These are phyloP conservation scores for Raphidocelis subcapitata DNA, from an alignment of 139 green algal species.

Conservation along the genomic window DNA sequence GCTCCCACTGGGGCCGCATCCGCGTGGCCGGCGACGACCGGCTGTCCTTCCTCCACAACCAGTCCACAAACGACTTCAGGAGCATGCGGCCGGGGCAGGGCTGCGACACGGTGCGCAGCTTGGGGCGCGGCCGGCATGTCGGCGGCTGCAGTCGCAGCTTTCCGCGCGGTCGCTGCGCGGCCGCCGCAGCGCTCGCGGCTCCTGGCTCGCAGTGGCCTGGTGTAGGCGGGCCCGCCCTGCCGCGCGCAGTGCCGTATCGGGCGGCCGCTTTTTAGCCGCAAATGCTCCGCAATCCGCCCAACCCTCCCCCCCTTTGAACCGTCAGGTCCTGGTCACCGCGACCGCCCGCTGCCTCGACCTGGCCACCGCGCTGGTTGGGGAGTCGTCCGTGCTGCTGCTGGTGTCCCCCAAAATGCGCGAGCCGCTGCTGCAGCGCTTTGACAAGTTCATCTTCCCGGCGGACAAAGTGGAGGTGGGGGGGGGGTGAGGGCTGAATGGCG, in stretches of 20 bases:
- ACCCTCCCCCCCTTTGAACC: too few relatives aligned
- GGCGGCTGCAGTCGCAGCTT: too few relatives aligned
- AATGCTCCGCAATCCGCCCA: too few relatives aligned
- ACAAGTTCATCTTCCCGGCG: conserved; percentile 76
- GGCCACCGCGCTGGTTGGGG: conserved; percentile 45
- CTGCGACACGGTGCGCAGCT: conserved; percentile 58
- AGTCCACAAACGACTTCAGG: conserved; percentile 63
- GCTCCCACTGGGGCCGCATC: conserved; percentile 75
- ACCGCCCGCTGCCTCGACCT: conserved; percentile 68
- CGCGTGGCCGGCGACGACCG: conserved; percentile 55
- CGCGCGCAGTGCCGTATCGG: too few relatives aligned
- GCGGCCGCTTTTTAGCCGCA: too few relatives aligned
- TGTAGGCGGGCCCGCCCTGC: too few relatives aligned
- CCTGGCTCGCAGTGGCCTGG: too few relatives aligned
- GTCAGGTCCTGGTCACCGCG: conserved; percentile 70
- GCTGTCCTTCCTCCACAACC: conserved; percentile 67
- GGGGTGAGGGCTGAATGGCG: too few relatives aligned
- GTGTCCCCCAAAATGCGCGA: conserved; percentile 46
- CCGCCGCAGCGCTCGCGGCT: too few relatives aligned
- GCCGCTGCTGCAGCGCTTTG: conserved; percentile 50
- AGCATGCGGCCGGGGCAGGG: conserved; percentile 44
- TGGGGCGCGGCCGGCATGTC: too few relatives aligned
- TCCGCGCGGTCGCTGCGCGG: too few relatives aligned
- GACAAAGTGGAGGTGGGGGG: conserved; percentile 58
- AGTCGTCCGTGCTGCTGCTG: conserved; percentile 52